Evolutionary conservation across 805 yeast species (phyloP).

Genomic region (Sugiyamaella marilandica): DNA sequence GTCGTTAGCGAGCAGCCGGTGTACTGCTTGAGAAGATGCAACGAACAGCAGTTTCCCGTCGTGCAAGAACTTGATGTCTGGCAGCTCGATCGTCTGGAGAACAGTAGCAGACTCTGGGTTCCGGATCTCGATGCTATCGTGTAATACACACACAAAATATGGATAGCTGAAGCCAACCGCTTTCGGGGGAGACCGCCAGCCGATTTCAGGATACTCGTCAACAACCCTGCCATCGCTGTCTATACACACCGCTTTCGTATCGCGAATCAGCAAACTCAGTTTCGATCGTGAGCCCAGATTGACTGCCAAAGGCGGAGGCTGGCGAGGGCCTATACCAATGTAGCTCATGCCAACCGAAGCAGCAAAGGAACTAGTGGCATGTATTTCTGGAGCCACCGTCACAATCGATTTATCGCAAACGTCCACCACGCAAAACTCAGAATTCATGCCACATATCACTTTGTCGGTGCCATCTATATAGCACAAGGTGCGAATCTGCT

Average conservation of each 20-base stretch:
- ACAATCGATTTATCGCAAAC: constrained; percentile 5
- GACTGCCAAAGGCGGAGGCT: constrained; percentile 12
- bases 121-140: constrained; percentile 35
- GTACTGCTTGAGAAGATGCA: constrained; percentile 29
- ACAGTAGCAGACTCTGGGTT: constrained; percentile 36
- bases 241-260: constrained; percentile 4
- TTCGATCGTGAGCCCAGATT: not conserved
- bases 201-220: constrained; percentile 13
- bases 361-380: constrained; percentile 8
- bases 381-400: constrained; percentile 11
- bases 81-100: constrained; percentile 34
- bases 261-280: constrained; percentile 13
- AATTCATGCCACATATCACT: constrained; percentile 24
- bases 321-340: constrained; percentile 18
- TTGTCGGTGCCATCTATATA: constrained; percentile 19
- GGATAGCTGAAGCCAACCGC: constrained; percentile 38
- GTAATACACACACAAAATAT: constrained; percentile 33
- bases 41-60: constrained; percentile 31
- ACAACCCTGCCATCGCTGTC: constrained; percentile 16
- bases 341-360: constrained; percentile 17
- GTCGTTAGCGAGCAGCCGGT: constrained; percentile 27
- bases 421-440: constrained; percentile 25
- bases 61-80: constrained; percentile 20
- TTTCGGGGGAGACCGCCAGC: constrained; percentile 27
- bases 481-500: constrained; percentile 23